A percentile compares a stretch with the other conserved stretches of the same genome.
Conservation (phyloP, 768 basidiomycete genomes). For the Psilocybe tampanensis region DNA sequence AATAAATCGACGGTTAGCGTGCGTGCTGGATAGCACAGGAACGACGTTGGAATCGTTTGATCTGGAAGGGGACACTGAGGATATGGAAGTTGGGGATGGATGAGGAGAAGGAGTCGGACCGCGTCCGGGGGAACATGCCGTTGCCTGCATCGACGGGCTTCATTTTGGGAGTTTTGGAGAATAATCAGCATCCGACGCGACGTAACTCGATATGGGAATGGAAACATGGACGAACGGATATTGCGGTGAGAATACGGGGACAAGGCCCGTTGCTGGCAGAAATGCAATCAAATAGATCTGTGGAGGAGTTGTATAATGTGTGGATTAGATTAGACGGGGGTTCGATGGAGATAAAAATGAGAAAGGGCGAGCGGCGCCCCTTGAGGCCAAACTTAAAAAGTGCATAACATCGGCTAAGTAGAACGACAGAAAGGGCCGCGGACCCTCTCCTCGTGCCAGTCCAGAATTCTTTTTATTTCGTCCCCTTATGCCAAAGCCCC, state of each 20-base stretch:
- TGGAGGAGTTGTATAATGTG: constrained; percentile 21
- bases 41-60: constrained; percentile 72
- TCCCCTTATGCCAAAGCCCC: constrained; percentile 46
- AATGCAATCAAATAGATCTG: constrained; percentile 24
- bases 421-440: constrained; percentile 52
- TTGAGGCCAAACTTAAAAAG: constrained; percentile 54
- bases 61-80: constrained; percentile 71
- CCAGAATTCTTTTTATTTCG: constrained; percentile 63
- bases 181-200: constrained; percentile 37
- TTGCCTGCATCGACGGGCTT: constrained; percentile 29
- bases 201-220: constrained; percentile 40
- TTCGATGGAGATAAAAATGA: constrained; percentile 42
- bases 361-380: constrained; percentile 44
- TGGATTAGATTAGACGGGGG: constrained; percentile 29
- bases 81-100: constrained; percentile 43
- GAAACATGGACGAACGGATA: constrained; percentile 39
- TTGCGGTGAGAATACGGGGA: constrained; percentile 44
- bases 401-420: constrained; percentile 50
- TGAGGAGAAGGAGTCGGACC: constrained; percentile 26
- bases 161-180: constrained; percentile 26
- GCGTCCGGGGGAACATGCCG: constrained; percentile 19
- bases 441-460: constrained; percentile 69
- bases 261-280: constrained; percentile 27
- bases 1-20: constrained; percentile 72
- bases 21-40: constrained; percentile 69